Evolutionary conservation across 192 early-diverging fungal genomes (phyloP).

Genomic region (Pilobolus umbonatus): DNA sequence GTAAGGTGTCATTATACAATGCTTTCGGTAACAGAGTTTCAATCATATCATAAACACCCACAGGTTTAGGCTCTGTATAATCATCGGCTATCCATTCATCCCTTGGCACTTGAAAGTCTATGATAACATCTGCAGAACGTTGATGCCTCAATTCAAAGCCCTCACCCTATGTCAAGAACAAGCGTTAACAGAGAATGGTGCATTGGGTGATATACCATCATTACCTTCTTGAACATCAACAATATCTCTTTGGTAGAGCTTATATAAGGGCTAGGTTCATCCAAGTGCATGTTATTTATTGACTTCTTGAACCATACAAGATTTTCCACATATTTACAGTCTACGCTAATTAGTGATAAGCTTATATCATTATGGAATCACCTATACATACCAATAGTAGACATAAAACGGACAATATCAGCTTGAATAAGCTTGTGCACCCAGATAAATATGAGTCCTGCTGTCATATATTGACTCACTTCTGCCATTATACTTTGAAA

Average conservation of each 20-base stretch:
- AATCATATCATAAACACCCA: constrained; percentile 50
- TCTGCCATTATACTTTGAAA: constrained; percentile 44
- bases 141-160: constrained; percentile 55
- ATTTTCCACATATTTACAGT: constrained; percentile 56
- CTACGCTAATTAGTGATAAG: constrained; percentile 10
- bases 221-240: constrained; percentile 52
- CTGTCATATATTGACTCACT: constrained; percentile 39
- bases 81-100: constrained; percentile 45
- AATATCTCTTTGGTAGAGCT: constrained; percentile 52
- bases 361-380: neutral
- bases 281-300: constrained; percentile 37
- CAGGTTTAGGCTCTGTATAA: constrained; percentile 50
- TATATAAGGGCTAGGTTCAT: constrained; percentile 46
- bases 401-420: constrained; percentile 52
- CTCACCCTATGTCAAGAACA: constrained; percentile 39
- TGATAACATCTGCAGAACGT: constrained; percentile 55
- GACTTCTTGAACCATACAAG: constrained; percentile 56
- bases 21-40: constrained; percentile 53
- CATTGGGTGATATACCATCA: too few relatives aligned
- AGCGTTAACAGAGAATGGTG: too few relatives aligned
- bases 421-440: constrained; percentile 50
- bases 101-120: constrained; percentile 48
- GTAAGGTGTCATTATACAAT: constrained; percentile 28
- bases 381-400: constrained; percentile 34
- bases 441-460: constrained; percentile 53